Conservation (phyloP, 108 stramenopile species). For the Bacterosira constricta region DNA sequence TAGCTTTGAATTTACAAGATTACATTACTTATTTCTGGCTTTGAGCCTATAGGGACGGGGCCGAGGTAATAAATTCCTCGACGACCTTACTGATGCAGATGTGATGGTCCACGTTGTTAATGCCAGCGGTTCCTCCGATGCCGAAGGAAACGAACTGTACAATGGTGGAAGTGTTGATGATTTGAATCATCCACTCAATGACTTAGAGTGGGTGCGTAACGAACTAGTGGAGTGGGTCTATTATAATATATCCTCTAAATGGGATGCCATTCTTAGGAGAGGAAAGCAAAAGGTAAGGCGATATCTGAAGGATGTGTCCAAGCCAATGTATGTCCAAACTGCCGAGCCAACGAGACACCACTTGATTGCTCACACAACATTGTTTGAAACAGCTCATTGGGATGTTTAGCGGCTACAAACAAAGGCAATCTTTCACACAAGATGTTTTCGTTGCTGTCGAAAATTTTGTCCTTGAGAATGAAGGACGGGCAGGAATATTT, state of each 20-base stretch:
- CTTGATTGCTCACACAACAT: not conserved
- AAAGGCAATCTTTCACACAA: conserved; percentile 54
- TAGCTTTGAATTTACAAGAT: not conserved
- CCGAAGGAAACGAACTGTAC: conserved; percentile 64
- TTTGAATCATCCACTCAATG: conserved; percentile 67
- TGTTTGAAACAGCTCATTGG: conserved; percentile 53
- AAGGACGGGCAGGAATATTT: conserved; percentile 57
- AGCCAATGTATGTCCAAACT: not conserved
- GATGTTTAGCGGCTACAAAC: conserved; percentile 91
- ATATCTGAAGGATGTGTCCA: not conserved
- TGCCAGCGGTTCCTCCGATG: conserved; percentile 75
- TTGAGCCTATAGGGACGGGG: not conserved
- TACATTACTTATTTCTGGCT: not conserved
- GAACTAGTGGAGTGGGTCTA: conserved; percentile 92
- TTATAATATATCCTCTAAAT: conserved; percentile 79
- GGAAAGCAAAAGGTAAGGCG: conserved; percentile 42
- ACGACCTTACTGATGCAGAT: conserved; percentile 90
- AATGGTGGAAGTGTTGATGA: conserved; percentile 23
- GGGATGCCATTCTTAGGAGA: conserved; percentile 68
- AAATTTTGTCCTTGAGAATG: conserved; percentile 50
- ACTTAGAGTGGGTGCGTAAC: conserved; percentile 64
- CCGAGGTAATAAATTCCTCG: conserved; percentile 58
- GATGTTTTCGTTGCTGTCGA: conserved; percentile 71
- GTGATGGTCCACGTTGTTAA: conserved; percentile 83
- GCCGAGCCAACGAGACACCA: no score